phyloP scores from a whole-genome alignment of 2,329 filamentous ascomycete genomes.

The Colletotrichum coccodes region DNA sequence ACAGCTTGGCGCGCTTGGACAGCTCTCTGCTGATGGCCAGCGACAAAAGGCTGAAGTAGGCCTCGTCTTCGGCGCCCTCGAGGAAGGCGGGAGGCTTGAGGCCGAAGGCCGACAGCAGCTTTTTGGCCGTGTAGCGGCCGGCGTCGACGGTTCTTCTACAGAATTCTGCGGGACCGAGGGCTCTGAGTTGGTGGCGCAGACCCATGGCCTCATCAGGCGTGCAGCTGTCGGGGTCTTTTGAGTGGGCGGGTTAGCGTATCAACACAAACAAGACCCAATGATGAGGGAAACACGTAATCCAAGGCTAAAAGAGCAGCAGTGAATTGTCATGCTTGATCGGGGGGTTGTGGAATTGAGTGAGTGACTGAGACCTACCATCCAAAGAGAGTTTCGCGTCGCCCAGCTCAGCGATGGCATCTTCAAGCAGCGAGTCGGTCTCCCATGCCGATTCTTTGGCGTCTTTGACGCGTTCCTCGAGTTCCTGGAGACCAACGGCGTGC shows the following conservation, averaged over 20 bases:
- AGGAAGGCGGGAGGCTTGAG: constrained; percentile 80
- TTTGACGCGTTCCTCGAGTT: constrained; percentile 62
- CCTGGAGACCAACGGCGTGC: constrained; percentile 44
- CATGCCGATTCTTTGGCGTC: constrained; percentile 63
- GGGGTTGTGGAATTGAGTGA: not conserved
- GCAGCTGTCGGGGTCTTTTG: constrained; percentile 61
- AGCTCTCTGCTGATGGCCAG: constrained; percentile 84
- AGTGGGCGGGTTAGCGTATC: constrained; percentile 27
- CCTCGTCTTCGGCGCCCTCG: constrained; percentile 76
- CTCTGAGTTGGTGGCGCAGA: constrained; percentile 77
- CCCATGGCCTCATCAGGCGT: constrained; percentile 74
- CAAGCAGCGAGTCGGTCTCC: constrained; percentile 73
- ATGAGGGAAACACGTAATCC: constrained; percentile 24
- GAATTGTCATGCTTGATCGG: constrained; percentile 20
- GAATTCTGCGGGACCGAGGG: constrained; percentile 82
- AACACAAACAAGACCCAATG: not conserved
- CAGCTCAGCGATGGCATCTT: constrained; percentile 69
- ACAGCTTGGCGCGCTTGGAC: constrained; percentile 82
- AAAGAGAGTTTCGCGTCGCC: constrained; percentile 56
- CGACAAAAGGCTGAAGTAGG: constrained; percentile 79
- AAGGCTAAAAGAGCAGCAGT: constrained; percentile 25
- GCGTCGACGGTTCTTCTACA: constrained; percentile 76
- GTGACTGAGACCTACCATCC: constrained; percentile 51
- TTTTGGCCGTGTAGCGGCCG: constrained; percentile 79
- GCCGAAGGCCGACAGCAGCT: constrained; percentile 87